Percentiles rank a stretch among this genome's conserved stretches.
Evolutionary conservation across 148 eudicot species (phyloP).

Genomic region (Dysphania ambrosioides): DNA sequence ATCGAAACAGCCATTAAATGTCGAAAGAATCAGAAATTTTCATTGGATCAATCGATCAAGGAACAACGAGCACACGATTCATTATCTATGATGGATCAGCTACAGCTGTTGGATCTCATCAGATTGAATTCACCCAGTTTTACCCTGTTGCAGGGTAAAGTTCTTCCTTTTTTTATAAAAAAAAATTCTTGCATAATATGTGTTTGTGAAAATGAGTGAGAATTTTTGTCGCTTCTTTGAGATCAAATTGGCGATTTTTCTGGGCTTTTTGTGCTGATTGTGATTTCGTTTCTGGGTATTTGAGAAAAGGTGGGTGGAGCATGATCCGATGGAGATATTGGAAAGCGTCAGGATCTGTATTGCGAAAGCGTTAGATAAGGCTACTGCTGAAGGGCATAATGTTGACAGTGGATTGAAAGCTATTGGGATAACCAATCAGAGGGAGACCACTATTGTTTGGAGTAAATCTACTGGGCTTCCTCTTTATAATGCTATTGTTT

Average conservation of each 20-base stretch:
- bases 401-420: constrained; percentile 88
- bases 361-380: constrained; percentile 86
- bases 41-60: constrained; percentile 92
- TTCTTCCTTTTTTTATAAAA: background rate
- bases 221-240: background rate
- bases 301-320: constrained; percentile 87
- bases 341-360: constrained; percentile 84
- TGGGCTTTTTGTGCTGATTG: constrained; percentile 14
- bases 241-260: constrained; percentile 14
- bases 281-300: background rate
- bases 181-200: background rate
- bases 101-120: constrained; percentile 72
- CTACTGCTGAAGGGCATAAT: constrained; percentile 79
- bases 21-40: constrained; percentile 35
- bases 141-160: constrained; percentile 90
- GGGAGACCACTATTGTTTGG: constrained; percentile 92
- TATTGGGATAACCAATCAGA: constrained; percentile 93
- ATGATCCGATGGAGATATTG: constrained; percentile 96
- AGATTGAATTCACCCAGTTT: constrained; percentile 92
- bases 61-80: constrained; percentile 95
- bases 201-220: constrained; percentile 18
- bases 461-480: constrained; percentile 85
- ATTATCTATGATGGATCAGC: constrained; percentile 68
- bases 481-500: constrained; percentile 87
- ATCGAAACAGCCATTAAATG: constrained; percentile 41